Evolutionary conservation across 257 asterid species (phyloP).

Genomic region (Salvia hispanica): DNA sequence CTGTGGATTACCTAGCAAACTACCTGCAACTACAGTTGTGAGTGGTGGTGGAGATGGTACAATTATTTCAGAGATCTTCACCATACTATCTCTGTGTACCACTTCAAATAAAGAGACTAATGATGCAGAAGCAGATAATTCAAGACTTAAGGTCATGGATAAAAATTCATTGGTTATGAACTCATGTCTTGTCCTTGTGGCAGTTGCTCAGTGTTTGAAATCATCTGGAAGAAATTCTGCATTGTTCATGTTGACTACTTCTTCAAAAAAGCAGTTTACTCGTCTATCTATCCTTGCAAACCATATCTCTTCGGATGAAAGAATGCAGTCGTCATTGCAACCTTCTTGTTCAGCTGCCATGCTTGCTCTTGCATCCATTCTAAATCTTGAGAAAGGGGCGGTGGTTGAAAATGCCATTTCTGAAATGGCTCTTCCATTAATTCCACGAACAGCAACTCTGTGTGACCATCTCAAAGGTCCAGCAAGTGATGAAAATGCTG

Average conservation of each 20-base stretch:
- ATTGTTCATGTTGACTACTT: conserved; percentile 80
- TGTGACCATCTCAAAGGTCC: conserved; percentile 81
- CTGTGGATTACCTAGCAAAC: conserved; percentile 89
- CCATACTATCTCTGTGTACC: conserved; percentile 68
- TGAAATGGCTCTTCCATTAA: conserved; percentile 90
- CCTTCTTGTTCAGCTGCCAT: conserved; percentile 88
- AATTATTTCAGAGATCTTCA: conserved; percentile 81
- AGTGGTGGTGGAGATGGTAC: conserved; percentile 99
- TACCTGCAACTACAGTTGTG: conserved; percentile 80
- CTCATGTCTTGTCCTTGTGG: conserved; percentile 73
- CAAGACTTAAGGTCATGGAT: conserved; percentile 56
- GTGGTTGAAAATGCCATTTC: conserved; percentile 62
- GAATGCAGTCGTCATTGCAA: conserved; percentile 64
- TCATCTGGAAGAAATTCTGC: conserved; percentile 89
- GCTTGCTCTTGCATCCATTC: conserved; percentile 93
- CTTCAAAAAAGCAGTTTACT: conserved; percentile 78
- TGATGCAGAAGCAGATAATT: conserved; percentile 58
- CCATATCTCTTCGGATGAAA: conserved; percentile 80
- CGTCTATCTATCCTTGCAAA: conserved; percentile 85
- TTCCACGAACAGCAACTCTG: conserved; percentile 90
- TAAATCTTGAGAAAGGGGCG: conserved; percentile 78
- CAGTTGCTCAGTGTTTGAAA: conserved; percentile 75
- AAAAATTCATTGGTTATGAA: conserved; percentile 69
- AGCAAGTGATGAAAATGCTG: conserved; percentile 51
- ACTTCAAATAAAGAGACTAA: conserved; percentile 67